Evolutionary conservation across 176 grass and related monocot genomes (phyloP).

Genomic region (Elymus sibiricus): DNA sequence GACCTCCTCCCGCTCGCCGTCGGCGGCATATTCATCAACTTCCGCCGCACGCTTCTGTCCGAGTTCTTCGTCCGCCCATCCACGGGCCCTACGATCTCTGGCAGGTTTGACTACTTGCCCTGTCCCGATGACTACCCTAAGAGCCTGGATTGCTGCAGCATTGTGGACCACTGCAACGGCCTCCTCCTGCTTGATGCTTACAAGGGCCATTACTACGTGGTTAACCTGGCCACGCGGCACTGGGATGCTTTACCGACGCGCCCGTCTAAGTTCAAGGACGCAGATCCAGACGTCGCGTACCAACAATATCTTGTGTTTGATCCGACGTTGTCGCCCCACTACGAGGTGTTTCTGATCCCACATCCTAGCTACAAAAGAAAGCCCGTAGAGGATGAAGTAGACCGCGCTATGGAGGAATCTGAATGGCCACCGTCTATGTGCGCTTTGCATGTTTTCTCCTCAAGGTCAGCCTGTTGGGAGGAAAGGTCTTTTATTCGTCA

Average conservation of each 20-base stretch:
- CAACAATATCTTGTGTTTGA: neutral
- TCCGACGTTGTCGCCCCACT: neutral
- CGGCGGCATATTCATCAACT: neutral
- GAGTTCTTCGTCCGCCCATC: neutral
- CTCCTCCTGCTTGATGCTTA: neutral
- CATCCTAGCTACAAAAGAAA: no score
- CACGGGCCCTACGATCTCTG: neutral
- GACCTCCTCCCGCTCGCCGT: neutral
- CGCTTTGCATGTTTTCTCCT: neutral
- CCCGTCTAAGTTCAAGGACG: neutral
- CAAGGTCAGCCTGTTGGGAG: neutral
- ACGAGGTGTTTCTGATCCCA: neutral
- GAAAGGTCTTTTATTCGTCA: neutral
- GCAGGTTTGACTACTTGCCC: neutral
- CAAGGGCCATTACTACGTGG: neutral
- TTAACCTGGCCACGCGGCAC: neutral
- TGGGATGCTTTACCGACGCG: neutral
- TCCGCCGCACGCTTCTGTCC: neutral
- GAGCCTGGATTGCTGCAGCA: neutral
- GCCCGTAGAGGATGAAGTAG: neutral
- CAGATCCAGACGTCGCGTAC: neutral
- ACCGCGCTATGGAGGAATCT: neutral
- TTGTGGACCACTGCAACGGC: neutral
- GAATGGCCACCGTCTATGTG: neutral
- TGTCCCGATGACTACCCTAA: neutral